Evolutionary conservation across 148 eudicot genomes (phyloP).

Genomic region (Fagopyrum homotropicum): DNA sequence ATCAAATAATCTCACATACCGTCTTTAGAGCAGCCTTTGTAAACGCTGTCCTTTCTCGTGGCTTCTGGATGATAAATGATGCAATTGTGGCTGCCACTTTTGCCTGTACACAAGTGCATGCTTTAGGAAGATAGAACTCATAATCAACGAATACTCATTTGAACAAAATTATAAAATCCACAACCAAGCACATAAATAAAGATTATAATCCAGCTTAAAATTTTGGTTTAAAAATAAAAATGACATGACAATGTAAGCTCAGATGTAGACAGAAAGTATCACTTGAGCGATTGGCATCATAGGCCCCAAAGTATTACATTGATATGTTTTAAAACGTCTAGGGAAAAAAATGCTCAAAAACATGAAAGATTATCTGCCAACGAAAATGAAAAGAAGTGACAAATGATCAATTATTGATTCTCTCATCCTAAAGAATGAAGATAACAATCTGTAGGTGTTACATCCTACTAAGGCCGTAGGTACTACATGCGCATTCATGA

Average conservation of each 20-base stretch:
- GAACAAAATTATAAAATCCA: background rate
- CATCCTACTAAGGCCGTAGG: no score
- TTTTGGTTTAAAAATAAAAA: no score
- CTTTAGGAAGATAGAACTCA: background rate
- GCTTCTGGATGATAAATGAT: conserved; percentile 85
- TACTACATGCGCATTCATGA: no score
- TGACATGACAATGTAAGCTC: no score
- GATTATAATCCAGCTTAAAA: background rate
- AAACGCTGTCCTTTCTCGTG: conserved; percentile 68
- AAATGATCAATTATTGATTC: background rate
- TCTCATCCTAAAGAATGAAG: no score
- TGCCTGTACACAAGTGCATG: conserved; percentile 38
- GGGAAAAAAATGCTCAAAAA: no score
- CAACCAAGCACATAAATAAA: background rate
- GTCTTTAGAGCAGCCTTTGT: conserved; percentile 76
- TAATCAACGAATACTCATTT: background rate
- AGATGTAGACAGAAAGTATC: no score
- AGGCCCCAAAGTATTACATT: no score
- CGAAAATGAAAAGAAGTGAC: background rate
- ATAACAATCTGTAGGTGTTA: no score
- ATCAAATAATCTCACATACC: conserved; percentile 24
- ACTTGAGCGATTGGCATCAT: no score
- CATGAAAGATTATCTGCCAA: background rate
- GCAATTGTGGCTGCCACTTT: conserved; percentile 81
- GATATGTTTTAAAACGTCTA: no score